Base-by-base conservation (phyloP, 2,329 filamentous ascomycete species). In the Cytospora piceae region DNA sequence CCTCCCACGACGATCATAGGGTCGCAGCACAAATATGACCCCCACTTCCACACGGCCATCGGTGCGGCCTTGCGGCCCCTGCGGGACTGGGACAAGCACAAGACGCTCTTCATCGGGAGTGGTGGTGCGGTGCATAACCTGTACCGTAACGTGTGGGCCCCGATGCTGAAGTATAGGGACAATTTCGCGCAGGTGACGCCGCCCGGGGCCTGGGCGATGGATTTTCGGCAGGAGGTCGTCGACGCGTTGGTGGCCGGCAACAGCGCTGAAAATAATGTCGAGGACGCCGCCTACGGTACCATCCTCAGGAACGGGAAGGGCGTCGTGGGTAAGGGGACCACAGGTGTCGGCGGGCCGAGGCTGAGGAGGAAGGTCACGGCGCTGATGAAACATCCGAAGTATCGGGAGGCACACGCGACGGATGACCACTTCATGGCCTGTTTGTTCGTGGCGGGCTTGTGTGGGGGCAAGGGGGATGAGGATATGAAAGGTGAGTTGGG, bases 361-460 rank as follows among this genome's bases (percentile, higher is more conserved):
- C 72, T 90, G 58, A 75, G 86, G 3, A 78, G 83, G 2, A 83
- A 80, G 0, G 79, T 88, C 62, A 86, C 85, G 2, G 79, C 87
- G 34, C 72, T 90, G 70, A 90, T 90, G 87, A 90, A 90, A 77
- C 85, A 90, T 71, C 87, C 88, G 0, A 78, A 80, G 56, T 91
- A 83, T 71, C 77, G 88, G 20, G 87, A 90, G 70, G 88, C 89
- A 0, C 88, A 91, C 75, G 87, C 81, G 0, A 90, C 88, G 0
- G 88, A 91, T 71, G 89, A 91, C 72, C 88, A 91, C 72, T 90
- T 88, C 69, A 90, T 90, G 85, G 78, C 87, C 0, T 81, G 85
- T 3, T 78, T 87, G 71, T 91, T 90, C 75, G 83, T 88, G 0
- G 85, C 87, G 0, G 88, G 88, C 1, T 77, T 82, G 3, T 78